Evolutionary conservation across 495 filamentous ascomycete genomes (phyloP).

Genomic region (Penicillium ochrochloron): DNA sequence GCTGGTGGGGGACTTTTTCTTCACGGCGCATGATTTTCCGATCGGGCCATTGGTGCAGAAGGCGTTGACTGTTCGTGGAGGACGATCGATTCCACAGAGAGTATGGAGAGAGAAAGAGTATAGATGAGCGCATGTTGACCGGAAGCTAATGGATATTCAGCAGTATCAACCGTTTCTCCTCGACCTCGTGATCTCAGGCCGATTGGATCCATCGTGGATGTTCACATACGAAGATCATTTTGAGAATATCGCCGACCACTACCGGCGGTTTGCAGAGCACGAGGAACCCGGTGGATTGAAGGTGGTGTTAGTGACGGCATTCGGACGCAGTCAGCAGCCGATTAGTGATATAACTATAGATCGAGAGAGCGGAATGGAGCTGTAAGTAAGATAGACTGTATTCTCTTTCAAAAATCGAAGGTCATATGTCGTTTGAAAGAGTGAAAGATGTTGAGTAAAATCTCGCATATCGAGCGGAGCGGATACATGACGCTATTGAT

Average conservation of each 20-base stretch:
- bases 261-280: conserved; percentile 27
- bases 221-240: conserved; percentile 37
- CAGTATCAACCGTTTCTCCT: conserved; percentile 38
- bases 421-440: no score
- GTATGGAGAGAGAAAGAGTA: conserved; percentile 13
- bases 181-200: conserved; percentile 29
- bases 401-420: background rate
- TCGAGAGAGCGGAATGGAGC: background rate
- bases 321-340: conserved; percentile 25
- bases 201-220: conserved; percentile 37
- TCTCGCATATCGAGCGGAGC: no score
- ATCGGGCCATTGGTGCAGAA: conserved; percentile 37
- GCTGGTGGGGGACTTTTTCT: conserved; percentile 41
- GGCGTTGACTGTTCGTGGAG: conserved; percentile 34
- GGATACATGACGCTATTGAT: background rate
- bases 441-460: background rate
- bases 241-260: conserved; percentile 34
- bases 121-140: background rate
- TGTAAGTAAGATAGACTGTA: background rate
- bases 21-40: conserved; percentile 34
- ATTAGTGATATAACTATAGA: conserved; percentile 10
- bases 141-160: background rate
- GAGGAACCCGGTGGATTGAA: conserved; percentile 32
- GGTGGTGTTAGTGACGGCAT: conserved; percentile 33
- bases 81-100: conserved; percentile 32